phyloP scores from a whole-genome alignment of 768 basidiomycete genomes.

The Roridomyces roridus region DNA sequence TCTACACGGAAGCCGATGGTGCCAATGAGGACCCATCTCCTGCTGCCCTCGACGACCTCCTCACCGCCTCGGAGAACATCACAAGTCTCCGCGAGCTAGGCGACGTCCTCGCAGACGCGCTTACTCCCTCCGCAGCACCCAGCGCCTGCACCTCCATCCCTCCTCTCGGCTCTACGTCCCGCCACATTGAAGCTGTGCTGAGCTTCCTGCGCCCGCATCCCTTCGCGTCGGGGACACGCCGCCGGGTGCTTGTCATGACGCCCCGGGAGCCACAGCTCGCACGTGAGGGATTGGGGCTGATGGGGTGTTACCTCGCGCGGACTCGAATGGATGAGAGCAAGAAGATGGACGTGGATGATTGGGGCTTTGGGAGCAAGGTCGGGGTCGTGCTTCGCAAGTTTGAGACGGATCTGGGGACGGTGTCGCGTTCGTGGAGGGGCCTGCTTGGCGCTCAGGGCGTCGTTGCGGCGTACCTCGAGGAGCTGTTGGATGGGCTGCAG shows the following conservation, averaged over 20 bases:
- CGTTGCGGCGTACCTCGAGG: slow-evolving; percentile 5
- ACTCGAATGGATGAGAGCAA: too few relatives aligned
- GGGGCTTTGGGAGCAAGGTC: too few relatives aligned
- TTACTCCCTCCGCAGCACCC: neutral
- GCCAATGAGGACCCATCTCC: too few relatives aligned
- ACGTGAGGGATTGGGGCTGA: slow-evolving; percentile 13
- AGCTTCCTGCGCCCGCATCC: slow-evolving; percentile 21
- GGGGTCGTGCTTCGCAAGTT: slow-evolving; percentile 6
- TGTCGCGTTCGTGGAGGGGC: slow-evolving; percentile 2
- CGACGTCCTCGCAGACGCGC: slow-evolving; percentile 8
- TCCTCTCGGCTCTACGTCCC: slow-evolving; percentile 5
- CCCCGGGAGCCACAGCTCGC: slow-evolving; percentile 11
- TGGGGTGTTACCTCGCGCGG: slow-evolving; percentile 15
- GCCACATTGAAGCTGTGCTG: slow-evolving; percentile 6
- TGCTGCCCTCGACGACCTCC: slow-evolving; percentile 9
- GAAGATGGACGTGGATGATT: neutral
- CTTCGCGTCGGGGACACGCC: slow-evolving; percentile 6
- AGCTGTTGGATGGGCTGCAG: too few relatives aligned
- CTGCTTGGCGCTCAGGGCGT: slow-evolving; percentile 2
- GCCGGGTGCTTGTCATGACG: slow-evolving; percentile 12
- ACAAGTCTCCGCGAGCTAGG: slow-evolving; percentile 6
- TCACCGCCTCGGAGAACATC: slow-evolving; percentile 6
- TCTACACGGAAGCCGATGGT: too few relatives aligned
- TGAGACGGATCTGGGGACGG: slow-evolving; percentile 9
- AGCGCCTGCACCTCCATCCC: too few relatives aligned